These are phyloP conservation scores for Thalassiosira exigua DNA, from an alignment of 352 stramenopile species.

Conservation along the genomic window DNA sequence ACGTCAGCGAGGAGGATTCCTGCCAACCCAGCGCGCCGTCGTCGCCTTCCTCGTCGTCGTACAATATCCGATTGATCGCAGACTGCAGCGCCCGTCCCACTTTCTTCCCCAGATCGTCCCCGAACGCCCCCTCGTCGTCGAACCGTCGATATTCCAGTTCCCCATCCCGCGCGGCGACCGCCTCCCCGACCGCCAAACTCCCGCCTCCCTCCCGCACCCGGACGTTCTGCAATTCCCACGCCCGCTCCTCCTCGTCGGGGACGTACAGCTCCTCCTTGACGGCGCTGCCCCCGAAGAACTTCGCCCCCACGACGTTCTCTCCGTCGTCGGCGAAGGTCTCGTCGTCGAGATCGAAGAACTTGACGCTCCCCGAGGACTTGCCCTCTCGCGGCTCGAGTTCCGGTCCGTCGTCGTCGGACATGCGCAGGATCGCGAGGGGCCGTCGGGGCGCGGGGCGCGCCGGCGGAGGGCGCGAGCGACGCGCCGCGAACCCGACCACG, in stretches of 20 bases:
- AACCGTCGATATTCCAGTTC: conserved; percentile 54
- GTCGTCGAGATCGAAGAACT: conserved; percentile 53
- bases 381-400: not conserved
- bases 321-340: conserved; percentile 55
- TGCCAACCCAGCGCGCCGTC: conserved; percentile 18
- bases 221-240: conserved; percentile 47
- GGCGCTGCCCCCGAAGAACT: conserved; percentile 81
- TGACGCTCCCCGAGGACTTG: conserved; percentile 2
- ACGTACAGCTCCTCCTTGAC: conserved; percentile 80
- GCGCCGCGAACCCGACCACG: too few relatives aligned
- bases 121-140: conserved; percentile 54
- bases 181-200: not conserved
- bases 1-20: conserved; percentile 51
- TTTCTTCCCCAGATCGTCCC: conserved; percentile 26
- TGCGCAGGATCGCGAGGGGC: not conserved
- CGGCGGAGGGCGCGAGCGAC: too few relatives aligned
- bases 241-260: conserved; percentile 64
- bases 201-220: not conserved
- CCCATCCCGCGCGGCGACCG: not conserved
- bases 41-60: conserved; percentile 34
- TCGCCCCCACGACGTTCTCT: conserved; percentile 62
- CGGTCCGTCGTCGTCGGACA: conserved; percentile 20
- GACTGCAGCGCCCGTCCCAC: conserved; percentile 61
- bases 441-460: too few relatives aligned
- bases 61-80: conserved; percentile 73